Evolutionary conservation across 495 filamentous ascomycete species (phyloP).

Genomic region (Daldinia grandis): DNA sequence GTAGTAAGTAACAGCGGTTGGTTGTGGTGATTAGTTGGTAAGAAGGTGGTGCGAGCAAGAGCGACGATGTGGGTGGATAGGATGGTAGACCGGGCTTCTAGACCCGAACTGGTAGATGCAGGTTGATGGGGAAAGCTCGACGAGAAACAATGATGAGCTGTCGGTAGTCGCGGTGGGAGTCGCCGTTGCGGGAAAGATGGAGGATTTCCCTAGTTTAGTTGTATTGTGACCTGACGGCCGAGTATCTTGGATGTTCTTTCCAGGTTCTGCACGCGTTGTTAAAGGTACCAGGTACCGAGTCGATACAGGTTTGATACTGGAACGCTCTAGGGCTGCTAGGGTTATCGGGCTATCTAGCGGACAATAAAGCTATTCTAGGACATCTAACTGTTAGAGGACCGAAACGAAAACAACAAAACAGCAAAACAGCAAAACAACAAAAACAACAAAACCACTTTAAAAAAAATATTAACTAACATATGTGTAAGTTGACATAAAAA

Average conservation of each 20-base stretch:
- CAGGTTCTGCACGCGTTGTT: conserved; percentile 23
- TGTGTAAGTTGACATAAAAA: conserved; percentile 26
- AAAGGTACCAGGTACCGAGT: conserved; percentile 35
- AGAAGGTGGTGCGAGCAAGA: conserved; percentile 33
- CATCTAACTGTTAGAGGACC: conserved; percentile 27
- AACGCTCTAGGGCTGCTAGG: conserved; percentile 21
- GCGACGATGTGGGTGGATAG: conserved; percentile 25
- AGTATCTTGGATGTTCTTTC: conserved; percentile 36
- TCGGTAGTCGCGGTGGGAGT: conserved; percentile 42
- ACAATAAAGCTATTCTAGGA: conserved; percentile 30
- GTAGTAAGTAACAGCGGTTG: not conserved
- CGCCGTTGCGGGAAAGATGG: conserved; percentile 30
- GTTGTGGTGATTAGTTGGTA: conserved; percentile 9
- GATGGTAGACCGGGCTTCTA: conserved; percentile 35
- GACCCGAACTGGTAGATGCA: conserved; percentile 37
- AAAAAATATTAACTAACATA: conserved; percentile 18
- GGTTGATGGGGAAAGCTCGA: conserved; percentile 36
- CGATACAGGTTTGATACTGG: conserved; percentile 16
- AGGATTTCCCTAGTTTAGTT: conserved; percentile 21
- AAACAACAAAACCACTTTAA: not conserved
- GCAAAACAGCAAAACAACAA: no score
- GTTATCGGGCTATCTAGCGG: conserved; percentile 36
- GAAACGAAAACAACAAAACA: not conserved
- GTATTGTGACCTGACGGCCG: conserved; percentile 10
- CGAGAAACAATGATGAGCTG: conserved; percentile 34